A percentile compares a stretch with the other conserved stretches of the same genome.
phyloP scores from a whole-genome alignment of 208 protist genomes.

The Angomonas desouzai region DNA sequence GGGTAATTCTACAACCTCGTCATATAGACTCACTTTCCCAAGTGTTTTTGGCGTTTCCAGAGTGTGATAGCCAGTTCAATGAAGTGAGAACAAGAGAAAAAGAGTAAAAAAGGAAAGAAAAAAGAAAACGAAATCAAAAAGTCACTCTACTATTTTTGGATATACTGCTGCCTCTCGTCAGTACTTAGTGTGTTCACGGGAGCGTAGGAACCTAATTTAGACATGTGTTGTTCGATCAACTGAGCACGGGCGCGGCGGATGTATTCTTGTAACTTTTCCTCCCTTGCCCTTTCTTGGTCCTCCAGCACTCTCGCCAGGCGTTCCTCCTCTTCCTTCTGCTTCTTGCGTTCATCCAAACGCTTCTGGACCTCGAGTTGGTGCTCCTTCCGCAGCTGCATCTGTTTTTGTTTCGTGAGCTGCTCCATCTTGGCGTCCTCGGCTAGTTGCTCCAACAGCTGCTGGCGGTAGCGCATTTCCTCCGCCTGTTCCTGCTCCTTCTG shows the following conservation, averaged over 20 bases:
- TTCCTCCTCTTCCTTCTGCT: constrained; percentile 74
- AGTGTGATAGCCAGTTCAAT: too few species aligned
- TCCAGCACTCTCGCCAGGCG: constrained; percentile 52
- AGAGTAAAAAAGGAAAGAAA: too few species aligned
- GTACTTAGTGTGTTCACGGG: constrained; percentile 51
- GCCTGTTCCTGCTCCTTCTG: constrained; percentile 50
- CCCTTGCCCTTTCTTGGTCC: constrained; percentile 38
- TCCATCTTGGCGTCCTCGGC: constrained; percentile 76
- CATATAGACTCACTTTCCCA: background rate
- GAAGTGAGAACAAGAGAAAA: too few species aligned
- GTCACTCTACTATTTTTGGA: too few species aligned
- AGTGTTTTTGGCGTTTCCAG: too few species aligned
- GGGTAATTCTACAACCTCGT: background rate
- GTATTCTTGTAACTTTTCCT: constrained; percentile 77
- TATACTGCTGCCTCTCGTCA: constrained; percentile 53
- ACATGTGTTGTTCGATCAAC: constrained; percentile 71
- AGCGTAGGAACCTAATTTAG: constrained; percentile 60
- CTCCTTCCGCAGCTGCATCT: constrained; percentile 71
- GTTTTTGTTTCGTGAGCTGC: constrained; percentile 60
- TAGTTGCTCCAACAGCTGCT: constrained; percentile 73
- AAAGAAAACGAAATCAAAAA: too few species aligned
- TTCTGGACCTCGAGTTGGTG: constrained; percentile 72
- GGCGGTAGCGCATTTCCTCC: constrained; percentile 80
- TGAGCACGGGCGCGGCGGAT: constrained; percentile 74
- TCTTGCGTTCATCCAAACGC: constrained; percentile 68